Base-by-base conservation (phyloP, 1,139 yeast genomes). In the Yamadazyma oceani region DNA sequence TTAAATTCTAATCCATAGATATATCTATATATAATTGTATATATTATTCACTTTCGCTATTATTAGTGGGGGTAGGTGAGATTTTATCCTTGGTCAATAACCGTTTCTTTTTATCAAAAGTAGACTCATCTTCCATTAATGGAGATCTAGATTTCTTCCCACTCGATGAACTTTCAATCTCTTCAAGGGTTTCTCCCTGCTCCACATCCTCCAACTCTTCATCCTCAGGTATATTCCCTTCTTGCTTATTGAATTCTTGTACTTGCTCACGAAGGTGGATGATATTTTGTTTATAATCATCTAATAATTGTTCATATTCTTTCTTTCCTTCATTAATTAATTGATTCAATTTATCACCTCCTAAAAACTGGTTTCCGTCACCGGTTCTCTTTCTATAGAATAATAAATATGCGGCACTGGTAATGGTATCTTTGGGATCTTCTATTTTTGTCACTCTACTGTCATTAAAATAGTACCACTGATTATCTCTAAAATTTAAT, bases 381-480 rank as follows among this genome's bases (percentile, higher is more conserved):
- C 53, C 14, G 3, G 47, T 51, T 45, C 90, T 70, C 41, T 80
- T 80, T 40, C 94, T 73, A 60, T 92, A 92, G 53, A 92, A 92
- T 38, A 92, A 64, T 45, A 92, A 65, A 57, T 92, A 92, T 0
- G 98, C 98, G 2, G 95, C 88, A 2, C 88, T 82, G 2, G 83
- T 73, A n/a, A 90, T 67, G 9, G 82, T 62, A 31, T 80, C 76
- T 21, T 71, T 71, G 0, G 95, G 85, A 38, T 78, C 74, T 0
- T 80, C 69, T 10, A 71, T 58, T 28, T 68, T 70, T 0, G 78
- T 66, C 1, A 90, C 97, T 26, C 83, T 64, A 7, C 96, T 82
- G 58, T 92, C 98, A 57, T 92, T 92, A 60, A 75, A 92, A 55
- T 88, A 85, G 57, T 89, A 89, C 97, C 98, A 92, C 46, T 80